Evolutionary conservation across 306 rosid species (phyloP).

Genomic region (Cercis canadensis): DNA sequence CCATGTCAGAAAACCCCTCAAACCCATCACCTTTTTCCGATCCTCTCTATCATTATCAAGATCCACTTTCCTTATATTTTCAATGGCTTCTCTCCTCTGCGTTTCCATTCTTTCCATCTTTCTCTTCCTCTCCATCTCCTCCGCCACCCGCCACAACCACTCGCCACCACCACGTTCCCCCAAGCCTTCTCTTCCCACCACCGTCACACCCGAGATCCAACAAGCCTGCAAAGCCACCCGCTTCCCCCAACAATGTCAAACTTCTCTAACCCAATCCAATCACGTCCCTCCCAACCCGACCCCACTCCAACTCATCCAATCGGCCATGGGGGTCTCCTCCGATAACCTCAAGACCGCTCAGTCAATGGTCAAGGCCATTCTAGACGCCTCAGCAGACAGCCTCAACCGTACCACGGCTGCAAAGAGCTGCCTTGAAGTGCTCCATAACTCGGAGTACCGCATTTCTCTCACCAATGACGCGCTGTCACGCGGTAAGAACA

Average conservation of each 20-base stretch:
- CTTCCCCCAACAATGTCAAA: constrained; percentile 60
- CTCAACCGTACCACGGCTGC: constrained; percentile 71
- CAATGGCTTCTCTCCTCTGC: constrained; percentile 64
- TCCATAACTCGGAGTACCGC: constrained; percentile 59
- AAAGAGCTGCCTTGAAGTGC: constrained; percentile 58
- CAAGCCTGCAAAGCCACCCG: constrained; percentile 80
- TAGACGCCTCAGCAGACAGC: constrained; percentile 45
- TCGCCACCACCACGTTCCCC: constrained; percentile 1
- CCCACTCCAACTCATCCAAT: constrained; percentile 52
- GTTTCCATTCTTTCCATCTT: constrained; percentile 49
- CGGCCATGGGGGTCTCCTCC: constrained; percentile 53
- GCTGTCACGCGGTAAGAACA: constrained; percentile 42
- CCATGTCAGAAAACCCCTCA: constrained; percentile 30
- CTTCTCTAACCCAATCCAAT: constrained; percentile 44
- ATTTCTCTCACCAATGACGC: constrained; percentile 53
- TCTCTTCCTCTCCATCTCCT: constrained; percentile 51
- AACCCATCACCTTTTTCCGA: neutral
- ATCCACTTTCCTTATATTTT: constrained; percentile 50
- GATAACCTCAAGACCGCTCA: constrained; percentile 59
- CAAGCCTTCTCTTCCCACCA: neutral
- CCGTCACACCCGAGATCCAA: constrained; percentile 29
- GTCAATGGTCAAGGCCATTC: constrained; percentile 58
- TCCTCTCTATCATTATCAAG: constrained; percentile 11
- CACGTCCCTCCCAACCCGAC: constrained; percentile 45
- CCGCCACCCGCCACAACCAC: constrained; percentile 44